A percentile compares a stretch with the other conserved stretches of the same genome.
phyloP scores from a whole-genome alignment of 2,329 filamentous ascomycete species.

The Sarocladium oryzae region DNA sequence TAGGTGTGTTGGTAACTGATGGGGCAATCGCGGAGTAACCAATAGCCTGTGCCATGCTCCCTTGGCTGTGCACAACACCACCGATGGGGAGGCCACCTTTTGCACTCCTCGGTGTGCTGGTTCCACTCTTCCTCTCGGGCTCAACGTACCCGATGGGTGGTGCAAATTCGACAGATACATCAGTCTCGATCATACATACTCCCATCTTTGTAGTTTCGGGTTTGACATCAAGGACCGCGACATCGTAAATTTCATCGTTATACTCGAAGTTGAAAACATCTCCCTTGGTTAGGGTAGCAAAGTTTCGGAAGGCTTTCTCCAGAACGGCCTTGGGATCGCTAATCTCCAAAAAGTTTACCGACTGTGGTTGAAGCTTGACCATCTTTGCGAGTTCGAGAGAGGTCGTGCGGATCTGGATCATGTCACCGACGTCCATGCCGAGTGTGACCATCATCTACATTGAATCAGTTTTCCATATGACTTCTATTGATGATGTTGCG shows the following conservation, averaged over 20 bases:
- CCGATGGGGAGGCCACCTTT: slow-evolving; percentile 60
- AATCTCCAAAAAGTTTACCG: slow-evolving; percentile 89
- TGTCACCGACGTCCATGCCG: slow-evolving; percentile 81
- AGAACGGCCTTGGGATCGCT: slow-evolving; percentile 95
- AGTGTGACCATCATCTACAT: slow-evolving; percentile 87
- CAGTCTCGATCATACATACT: slow-evolving; percentile 93
- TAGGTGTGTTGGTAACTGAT: slow-evolving; percentile 60
- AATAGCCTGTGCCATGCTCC: slow-evolving; percentile 96
- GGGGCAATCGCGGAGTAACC: slow-evolving; percentile 91
- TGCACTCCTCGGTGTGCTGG: slow-evolving; percentile 73
- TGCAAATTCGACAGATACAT: slow-evolving; percentile 94
- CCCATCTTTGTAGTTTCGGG: slow-evolving; percentile 76
- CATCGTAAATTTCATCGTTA: slow-evolving; percentile 89
- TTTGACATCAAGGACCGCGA: slow-evolving; percentile 90
- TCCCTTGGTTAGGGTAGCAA: slow-evolving; percentile 85
- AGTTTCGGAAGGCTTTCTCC: slow-evolving; percentile 93
- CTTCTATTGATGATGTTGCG: not conserved
- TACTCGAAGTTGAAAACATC: slow-evolving; percentile 96
- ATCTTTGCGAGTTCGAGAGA: slow-evolving; percentile 84
- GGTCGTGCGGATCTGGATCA: slow-evolving; percentile 92
- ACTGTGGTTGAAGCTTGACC: slow-evolving; percentile 96
- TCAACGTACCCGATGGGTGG: slow-evolving; percentile 92
- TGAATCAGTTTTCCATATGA: not conserved
- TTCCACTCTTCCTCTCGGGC: slow-evolving; percentile 71
- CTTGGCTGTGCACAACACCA: slow-evolving; percentile 73